Percentiles rank a stretch among this genome's conserved stretches.
Conservation (phyloP, 2,329 filamentous ascomycete species). For the Capronia americana region DNA sequence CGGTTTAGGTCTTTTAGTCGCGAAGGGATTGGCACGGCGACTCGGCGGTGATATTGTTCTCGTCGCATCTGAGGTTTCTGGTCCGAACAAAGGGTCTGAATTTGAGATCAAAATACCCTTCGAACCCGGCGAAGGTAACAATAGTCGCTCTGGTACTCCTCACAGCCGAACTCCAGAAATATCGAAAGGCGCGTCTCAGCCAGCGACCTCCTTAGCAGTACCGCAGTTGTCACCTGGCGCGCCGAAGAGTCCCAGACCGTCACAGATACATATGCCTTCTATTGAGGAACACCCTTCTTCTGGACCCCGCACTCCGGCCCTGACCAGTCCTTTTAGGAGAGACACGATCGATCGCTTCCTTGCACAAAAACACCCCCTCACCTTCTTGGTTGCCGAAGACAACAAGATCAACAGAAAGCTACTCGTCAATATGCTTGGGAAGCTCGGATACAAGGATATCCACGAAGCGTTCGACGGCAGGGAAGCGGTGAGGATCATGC, state of each 20-base stretch:
- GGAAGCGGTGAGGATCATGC: conserved; percentile 69
- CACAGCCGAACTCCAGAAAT: conserved; percentile 48
- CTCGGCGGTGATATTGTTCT: conserved; percentile 72
- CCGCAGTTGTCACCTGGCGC: conserved; percentile 45
- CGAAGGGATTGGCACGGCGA: conserved; percentile 72
- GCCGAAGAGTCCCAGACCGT: not conserved
- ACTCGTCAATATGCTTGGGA: conserved; percentile 69
- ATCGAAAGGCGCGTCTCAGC: conserved; percentile 18
- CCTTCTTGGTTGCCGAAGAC: conserved; percentile 74
- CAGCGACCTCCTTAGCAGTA: conserved; percentile 5
- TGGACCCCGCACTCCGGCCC: conserved; percentile 2
- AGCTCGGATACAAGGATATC: conserved; percentile 69
- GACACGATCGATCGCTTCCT: conserved; percentile 60
- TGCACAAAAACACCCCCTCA: conserved; percentile 66
- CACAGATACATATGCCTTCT: conserved; percentile 12
- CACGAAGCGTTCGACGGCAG: conserved; percentile 71
- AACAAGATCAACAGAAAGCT: conserved; percentile 74
- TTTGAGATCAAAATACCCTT: conserved; percentile 72
- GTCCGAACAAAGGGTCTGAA: conserved; percentile 67
- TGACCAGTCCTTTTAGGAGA: conserved; percentile 10
- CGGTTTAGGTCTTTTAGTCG: conserved; percentile 73
- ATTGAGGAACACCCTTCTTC: not conserved
- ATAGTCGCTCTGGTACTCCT: conserved; percentile 59
- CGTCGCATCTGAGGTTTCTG: conserved; percentile 66
- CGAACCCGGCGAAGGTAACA: conserved; percentile 53